Evolutionary conservation across 495 filamentous ascomycete genomes (phyloP).

Genomic region (Neurospora tetraspora): DNA sequence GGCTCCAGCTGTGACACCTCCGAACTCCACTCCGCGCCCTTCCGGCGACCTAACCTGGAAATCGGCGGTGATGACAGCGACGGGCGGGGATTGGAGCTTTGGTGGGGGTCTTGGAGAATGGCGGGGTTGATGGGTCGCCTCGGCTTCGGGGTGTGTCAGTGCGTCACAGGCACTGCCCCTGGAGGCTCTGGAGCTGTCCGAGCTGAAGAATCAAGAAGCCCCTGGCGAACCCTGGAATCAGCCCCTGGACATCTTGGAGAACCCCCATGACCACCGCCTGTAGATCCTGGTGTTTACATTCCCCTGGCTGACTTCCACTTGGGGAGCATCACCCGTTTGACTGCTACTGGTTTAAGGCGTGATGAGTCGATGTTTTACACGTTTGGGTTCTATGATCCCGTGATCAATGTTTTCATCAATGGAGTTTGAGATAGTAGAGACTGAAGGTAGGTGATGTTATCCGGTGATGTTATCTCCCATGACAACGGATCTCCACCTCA

Average conservation of each 20-base stretch:
- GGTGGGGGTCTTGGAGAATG: background rate
- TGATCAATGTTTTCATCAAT: background rate
- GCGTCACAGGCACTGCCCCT: background rate
- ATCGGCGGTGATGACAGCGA: background rate
- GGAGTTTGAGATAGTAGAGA: background rate
- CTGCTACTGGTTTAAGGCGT: background rate
- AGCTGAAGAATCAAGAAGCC: background rate
- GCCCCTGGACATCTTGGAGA: background rate
- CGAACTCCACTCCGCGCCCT: background rate
- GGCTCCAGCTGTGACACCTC: background rate
- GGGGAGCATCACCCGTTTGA: background rate
- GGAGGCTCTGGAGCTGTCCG: background rate
- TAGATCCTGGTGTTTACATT: background rate
- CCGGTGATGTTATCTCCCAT: background rate
- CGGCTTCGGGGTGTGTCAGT: too few relatives aligned
- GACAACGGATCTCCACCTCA: background rate
- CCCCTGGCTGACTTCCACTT: background rate
- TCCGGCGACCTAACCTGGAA: too few relatives aligned
- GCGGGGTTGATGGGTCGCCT: too few relatives aligned
- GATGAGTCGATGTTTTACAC: background rate
- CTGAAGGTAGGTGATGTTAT: background rate
- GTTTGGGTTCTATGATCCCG: background rate
- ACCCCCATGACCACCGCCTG: background rate
- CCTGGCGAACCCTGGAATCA: background rate
- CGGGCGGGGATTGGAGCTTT: background rate